These are phyloP conservation scores for Teratosphaeria epicoccoides DNA, from an alignment of 2,329 filamentous ascomycete species.

Conservation along the genomic window DNA sequence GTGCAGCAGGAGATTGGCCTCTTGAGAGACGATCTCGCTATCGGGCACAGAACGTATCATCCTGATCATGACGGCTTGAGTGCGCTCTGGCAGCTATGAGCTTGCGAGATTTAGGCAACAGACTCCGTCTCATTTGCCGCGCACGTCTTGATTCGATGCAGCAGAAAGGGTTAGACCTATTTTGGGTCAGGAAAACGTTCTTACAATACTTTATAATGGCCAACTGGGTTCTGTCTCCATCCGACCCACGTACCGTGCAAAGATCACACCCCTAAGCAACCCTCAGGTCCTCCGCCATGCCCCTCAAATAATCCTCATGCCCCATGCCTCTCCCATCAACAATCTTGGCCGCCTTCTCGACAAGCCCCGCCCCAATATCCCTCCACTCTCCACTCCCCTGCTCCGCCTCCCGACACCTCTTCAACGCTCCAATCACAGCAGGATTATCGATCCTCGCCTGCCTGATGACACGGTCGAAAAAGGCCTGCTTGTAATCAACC, in stretches of 20 bases:
- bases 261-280: neutral
- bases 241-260: neutral
- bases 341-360: neutral
- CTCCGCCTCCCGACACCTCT: neutral
- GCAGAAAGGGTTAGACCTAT: too few species aligned
- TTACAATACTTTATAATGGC: too few species aligned
- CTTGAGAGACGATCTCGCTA: neutral
- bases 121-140: neutral
- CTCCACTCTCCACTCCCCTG: neutral
- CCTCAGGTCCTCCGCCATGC: neutral
- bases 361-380: neutral
- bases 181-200: too few species aligned
- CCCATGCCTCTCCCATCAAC: neutral
- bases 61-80: neutral
- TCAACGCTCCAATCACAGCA: neutral
- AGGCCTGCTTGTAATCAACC: neutral
- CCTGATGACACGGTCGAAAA: neutral
- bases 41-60: neutral
- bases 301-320: neutral
- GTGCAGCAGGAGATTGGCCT: slow-evolving; percentile 3
- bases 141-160: too few species aligned
- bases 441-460: neutral
- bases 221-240: too few species aligned
- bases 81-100: neutral
- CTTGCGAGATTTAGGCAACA: neutral